These are phyloP conservation scores for Irpex sp. DNA, from an alignment of 1,284 basidiomycete species.

Conservation along the genomic window DNA sequence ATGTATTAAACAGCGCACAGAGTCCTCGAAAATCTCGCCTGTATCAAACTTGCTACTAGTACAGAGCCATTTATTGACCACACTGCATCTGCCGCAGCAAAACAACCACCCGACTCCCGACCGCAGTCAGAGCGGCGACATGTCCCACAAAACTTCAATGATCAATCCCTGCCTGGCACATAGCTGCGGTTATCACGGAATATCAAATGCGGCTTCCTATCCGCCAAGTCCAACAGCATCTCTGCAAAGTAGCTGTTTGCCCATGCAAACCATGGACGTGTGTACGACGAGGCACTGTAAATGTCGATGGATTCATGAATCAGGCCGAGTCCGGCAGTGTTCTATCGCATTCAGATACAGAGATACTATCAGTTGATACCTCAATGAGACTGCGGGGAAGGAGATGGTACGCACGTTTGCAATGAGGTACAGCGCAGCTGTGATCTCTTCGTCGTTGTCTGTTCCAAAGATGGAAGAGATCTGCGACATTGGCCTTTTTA, in stretches of 20 bases:
- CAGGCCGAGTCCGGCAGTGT: slow-evolving; percentile 69
- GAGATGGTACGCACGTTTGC: slow-evolving; percentile 44
- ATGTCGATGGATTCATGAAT: slow-evolving; percentile 75
- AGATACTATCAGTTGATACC: not conserved
- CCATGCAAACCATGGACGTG: slow-evolving; percentile 82
- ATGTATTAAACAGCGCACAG: too few relatives aligned
- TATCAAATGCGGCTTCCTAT: slow-evolving; percentile 67
- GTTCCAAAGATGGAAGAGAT: slow-evolving; percentile 72
- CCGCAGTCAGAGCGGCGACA: not conserved
- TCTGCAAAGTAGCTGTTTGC: slow-evolving; percentile 78
- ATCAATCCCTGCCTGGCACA: slow-evolving; percentile 35
- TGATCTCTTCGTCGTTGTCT: slow-evolving; percentile 66
- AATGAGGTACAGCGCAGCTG: slow-evolving; percentile 55
- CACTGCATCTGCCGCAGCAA: not conserved
- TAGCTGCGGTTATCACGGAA: slow-evolving; percentile 60
- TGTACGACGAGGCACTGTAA: slow-evolving; percentile 55
- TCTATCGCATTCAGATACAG: slow-evolving; percentile 35
- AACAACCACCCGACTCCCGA: not conserved
- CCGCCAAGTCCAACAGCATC: slow-evolving; percentile 74
- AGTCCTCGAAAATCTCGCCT: too few relatives aligned
- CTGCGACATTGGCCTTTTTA: slow-evolving; percentile 70
- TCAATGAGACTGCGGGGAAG: not conserved
- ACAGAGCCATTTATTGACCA: too few relatives aligned
- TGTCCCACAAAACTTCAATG: too few relatives aligned
- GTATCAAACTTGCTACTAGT: too few relatives aligned